phyloP scores from a whole-genome alignment of 441 rosid species.

The Gossypium trilobum region DNA sequence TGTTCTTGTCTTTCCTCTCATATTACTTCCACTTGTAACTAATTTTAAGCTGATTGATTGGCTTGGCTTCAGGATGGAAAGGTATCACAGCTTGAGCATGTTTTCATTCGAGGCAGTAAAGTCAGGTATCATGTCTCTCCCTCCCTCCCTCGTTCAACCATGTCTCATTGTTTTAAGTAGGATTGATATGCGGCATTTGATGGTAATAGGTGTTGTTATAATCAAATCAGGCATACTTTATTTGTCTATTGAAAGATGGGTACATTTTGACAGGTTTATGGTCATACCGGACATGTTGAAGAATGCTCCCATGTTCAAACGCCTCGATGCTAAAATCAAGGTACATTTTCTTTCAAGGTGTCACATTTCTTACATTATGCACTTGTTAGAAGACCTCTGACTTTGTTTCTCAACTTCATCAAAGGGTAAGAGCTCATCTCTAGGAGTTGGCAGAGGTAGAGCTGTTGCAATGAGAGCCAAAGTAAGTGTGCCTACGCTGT shows the following conservation, averaged over 20 bases:
- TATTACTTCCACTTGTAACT: background rate
- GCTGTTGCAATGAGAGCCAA: conserved; percentile 94
- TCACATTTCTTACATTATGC: background rate
- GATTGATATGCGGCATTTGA: background rate
- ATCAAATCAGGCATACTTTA: background rate
- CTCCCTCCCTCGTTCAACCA: background rate
- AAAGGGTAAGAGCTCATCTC: conserved; percentile 89
- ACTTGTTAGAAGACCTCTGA: background rate
- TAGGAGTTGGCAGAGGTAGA: conserved; percentile 97
- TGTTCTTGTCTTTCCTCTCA: background rate
- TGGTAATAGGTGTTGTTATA: background rate
- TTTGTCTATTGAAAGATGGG: background rate
- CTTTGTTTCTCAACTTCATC: conserved; percentile 18
- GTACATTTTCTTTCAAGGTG: conserved; percentile 22
- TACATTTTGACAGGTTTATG: conserved; percentile 60
- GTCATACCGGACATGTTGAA: conserved; percentile 97
- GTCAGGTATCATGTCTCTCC: conserved; percentile 50
- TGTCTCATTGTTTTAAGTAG: background rate
- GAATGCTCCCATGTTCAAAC: conserved; percentile 97
- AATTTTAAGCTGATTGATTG: conserved; percentile 7
- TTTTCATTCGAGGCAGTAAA: conserved; percentile 94
- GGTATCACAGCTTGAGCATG: conserved; percentile 93
- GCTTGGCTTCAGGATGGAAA: conserved; percentile 65
- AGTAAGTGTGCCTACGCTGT: conserved; percentile 36
- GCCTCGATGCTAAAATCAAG: conserved; percentile 91